Percentiles rank a stretch among this genome's conserved stretches.
Evolutionary conservation across 1,139 yeast species (phyloP).

Genomic region (Eremothecium cymbalariae): DNA sequence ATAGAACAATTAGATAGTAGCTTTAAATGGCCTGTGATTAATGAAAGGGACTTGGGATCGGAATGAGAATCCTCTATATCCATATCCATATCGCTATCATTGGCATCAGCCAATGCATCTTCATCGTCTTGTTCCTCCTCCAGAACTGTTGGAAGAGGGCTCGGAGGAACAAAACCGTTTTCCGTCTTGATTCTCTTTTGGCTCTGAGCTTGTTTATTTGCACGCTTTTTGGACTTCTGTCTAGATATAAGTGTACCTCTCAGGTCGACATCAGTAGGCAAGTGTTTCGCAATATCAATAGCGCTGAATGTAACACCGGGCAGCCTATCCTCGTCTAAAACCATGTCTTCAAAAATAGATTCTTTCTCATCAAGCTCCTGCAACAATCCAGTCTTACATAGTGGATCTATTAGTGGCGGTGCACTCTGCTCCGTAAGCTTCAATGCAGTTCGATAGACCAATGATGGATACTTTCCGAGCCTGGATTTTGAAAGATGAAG

Average conservation of each 20-base stretch:
- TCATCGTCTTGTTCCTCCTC: conserved; percentile 19
- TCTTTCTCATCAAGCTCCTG: conserved; percentile 38
- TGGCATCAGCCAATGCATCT: conserved; percentile 22
- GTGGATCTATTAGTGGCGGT: conserved; percentile 36
- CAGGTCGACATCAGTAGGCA: conserved; percentile 42
- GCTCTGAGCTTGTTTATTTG: conserved; percentile 12
- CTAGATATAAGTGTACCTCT: conserved; percentile 43
- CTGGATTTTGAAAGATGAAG: conserved; percentile 56
- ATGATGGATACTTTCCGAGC: conserved; percentile 61
- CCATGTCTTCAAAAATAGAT: conserved; percentile 31
- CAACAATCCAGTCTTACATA: conserved; percentile 32
- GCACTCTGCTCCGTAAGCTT: conserved; percentile 49
- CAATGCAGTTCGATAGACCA: conserved; percentile 55
- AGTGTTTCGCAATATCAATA: conserved; percentile 42
- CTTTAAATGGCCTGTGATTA: conserved; percentile 41
- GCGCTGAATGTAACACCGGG: conserved; percentile 39
- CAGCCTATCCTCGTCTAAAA: conserved; percentile 30
- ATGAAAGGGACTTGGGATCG: conserved; percentile 28
- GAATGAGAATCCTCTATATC: conserved; percentile 25
- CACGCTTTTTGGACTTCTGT: conserved; percentile 22
- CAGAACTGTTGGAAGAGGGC: conserved; percentile 14
- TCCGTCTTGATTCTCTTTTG: conserved; percentile 41
- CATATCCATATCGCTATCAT: conserved; percentile 23
- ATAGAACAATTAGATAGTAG: conserved; percentile 39
- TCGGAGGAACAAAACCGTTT: conserved; percentile 29